Conservation (phyloP, 768 basidiomycete species). For the Kwoniella dejecticola region DNA sequence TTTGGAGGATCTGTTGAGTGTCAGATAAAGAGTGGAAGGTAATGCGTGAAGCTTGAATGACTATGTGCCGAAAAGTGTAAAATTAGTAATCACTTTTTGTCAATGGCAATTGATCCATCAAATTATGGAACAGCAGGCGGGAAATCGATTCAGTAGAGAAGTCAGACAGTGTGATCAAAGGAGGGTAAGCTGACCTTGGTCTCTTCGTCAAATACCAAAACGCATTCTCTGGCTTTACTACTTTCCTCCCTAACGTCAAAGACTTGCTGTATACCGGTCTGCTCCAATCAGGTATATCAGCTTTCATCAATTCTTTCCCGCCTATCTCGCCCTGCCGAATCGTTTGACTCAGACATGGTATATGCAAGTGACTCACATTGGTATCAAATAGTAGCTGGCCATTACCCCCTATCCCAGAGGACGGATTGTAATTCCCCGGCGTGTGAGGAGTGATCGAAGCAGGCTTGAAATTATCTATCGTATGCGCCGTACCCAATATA, state of each 20-base stretch:
- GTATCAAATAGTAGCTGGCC: conserved; percentile 17
- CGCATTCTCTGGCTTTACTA: conserved; percentile 41
- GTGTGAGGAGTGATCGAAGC: conserved; percentile 36
- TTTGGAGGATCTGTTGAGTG: conserved; percentile 34
- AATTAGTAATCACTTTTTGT: too few relatives aligned
- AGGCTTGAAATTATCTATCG: conserved; percentile 45
- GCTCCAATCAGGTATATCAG: background rate
- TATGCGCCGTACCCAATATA: too few relatives aligned
- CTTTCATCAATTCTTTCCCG: background rate
- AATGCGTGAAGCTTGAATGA: conserved; percentile 38
- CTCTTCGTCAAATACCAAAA: conserved; percentile 37
- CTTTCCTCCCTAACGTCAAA: conserved; percentile 44
- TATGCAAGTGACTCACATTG: conserved; percentile 3
- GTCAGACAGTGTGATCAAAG: too few relatives aligned
- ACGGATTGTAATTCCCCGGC: conserved; percentile 20
- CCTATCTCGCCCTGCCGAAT: too few relatives aligned
- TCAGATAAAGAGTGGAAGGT: conserved; percentile 36
- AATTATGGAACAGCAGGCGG: too few relatives aligned
- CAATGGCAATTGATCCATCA: too few relatives aligned
- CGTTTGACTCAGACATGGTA: background rate
- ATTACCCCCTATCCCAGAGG: conserved; percentile 7
- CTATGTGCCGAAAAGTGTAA: conserved; percentile 18
- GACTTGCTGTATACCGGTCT: conserved; percentile 39
- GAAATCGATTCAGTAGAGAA: too few relatives aligned
- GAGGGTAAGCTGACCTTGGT: conserved; percentile 27